Evolutionary conservation across 2,329 filamentous ascomycete genomes (phyloP), one percentile per base, ranked within the genome.

Genomic region (Cladobotryum protrusum): DNA sequence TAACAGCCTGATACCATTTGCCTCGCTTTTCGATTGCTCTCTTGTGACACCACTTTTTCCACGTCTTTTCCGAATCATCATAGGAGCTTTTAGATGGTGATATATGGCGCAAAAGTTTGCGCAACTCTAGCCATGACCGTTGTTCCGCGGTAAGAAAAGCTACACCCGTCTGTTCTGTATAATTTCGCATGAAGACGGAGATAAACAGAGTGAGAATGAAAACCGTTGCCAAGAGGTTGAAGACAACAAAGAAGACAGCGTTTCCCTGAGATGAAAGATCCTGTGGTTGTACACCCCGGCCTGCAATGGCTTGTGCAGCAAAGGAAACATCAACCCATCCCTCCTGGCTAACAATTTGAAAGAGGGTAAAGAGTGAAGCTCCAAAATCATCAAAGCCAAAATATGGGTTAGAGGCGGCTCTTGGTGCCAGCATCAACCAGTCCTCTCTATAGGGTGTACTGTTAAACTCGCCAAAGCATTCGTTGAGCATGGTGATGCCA

Each of bases 181-280:
- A 99, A 67, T 96, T 99, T 54, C 93, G 89, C 93, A 99, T 99
- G 67, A 99, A 99, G 54, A 99, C 93, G 50, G 93, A 97, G 43
- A 99, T 95, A 67, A 99, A 99, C 63, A 99, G 74, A 1, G 93
- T 99, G 63, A 99, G 77, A 54, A 99, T 87, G 70, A 99, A 99
- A 56, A 99, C 92, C 0, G 93, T 93, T 32, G 90, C 90, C 60
- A 99, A 78, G 64, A 99, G 80, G 69, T 99, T 99, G 82, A 97
- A 99, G 4, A 92, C 77, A 49, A 99, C 82, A 65, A 99, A 96
- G 74, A 96, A 99, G 34, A 97, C 67, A 0, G 89, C 91, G 57
- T 99, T 97, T 37, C 86, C 90, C 61, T 91, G 82, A 1, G 86
- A 80, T 2, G 81, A 75, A 54, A 84, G 83, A 32, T 79, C 70